Evolutionary conservation across 768 basidiomycete genomes (phyloP).

Genomic region (Lactarius trivialis): DNA sequence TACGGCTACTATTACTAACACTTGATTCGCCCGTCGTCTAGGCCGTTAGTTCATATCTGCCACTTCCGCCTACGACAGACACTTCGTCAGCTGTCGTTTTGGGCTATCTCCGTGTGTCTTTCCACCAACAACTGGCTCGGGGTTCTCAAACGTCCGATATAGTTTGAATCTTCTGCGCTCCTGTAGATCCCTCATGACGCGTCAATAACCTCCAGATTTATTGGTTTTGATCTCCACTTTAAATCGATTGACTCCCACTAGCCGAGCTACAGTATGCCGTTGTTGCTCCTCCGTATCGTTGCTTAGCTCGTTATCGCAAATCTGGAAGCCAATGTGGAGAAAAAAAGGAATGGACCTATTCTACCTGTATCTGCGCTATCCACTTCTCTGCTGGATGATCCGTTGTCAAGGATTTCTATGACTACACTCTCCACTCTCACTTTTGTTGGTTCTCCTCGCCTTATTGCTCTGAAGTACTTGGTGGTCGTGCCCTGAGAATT

Average conservation of each 20-base stretch:
- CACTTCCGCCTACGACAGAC: background rate
- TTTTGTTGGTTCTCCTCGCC: background rate
- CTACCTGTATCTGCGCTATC: conserved; percentile 11
- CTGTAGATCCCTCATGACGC: conserved; percentile 16
- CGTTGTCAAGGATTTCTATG: conserved; percentile 6
- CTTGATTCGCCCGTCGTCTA: background rate
- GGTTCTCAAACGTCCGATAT: background rate
- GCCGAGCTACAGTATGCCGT: background rate
- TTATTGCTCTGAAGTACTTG: background rate
- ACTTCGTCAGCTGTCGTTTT: background rate
- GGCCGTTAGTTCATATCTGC: background rate
- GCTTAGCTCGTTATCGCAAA: background rate
- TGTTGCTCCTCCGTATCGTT: background rate
- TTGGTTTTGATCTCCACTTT: conserved; percentile 19
- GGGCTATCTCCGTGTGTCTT: background rate
- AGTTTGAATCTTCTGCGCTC: background rate
- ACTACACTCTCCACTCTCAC: background rate
- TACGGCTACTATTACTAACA: background rate
- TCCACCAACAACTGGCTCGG: background rate
- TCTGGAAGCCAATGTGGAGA: background rate
- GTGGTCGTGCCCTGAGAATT: background rate
- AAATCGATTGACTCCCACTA: conserved; percentile 1
- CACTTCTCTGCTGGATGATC: conserved; percentile 13
- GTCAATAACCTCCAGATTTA: conserved; percentile 11
- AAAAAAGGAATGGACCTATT: background rate